Percentiles rank a stretch among this genome's conserved stretches.
These are phyloP conservation scores for Heimioporus punctisporus DNA, from an alignment of 1,284 basidiomycete genomes.

Conservation along the genomic window DNA sequence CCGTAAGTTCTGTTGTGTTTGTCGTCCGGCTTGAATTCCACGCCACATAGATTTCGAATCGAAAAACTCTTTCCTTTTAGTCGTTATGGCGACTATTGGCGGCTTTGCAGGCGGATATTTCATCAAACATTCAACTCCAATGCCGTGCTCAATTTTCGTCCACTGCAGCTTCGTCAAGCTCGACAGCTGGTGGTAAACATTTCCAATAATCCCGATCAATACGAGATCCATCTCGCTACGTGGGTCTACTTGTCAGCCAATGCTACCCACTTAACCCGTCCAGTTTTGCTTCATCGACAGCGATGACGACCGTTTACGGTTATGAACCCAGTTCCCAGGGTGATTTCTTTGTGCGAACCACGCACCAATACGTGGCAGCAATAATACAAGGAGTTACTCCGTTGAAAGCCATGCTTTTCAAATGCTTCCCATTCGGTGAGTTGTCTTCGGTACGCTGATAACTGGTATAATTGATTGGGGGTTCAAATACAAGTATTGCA, in stretches of 20 bases:
- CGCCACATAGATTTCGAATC: conserved; percentile 1
- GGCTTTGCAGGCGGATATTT: conserved; percentile 10
- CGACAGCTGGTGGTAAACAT: conserved; percentile 9
- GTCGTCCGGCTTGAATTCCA: too few relatives aligned
- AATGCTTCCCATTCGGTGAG: conserved; percentile 21
- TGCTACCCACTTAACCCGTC: neutral
- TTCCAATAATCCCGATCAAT: conserved; percentile 5
- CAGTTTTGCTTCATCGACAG: conserved; percentile 7
- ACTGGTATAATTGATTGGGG: neutral
- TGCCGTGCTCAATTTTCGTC: conserved; percentile 1
- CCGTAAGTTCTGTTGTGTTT: neutral
- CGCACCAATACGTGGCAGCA: neutral
- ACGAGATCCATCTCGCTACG: conserved; percentile 2
- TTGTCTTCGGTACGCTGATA: neutral
- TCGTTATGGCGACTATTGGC: conserved; percentile 10
- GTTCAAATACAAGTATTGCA: conserved; percentile 10
- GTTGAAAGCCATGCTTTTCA: conserved; percentile 7
- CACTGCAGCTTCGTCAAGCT: conserved; percentile 14
- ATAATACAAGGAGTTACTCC: neutral
- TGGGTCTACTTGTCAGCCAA: neutral
- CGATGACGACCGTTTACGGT: conserved; percentile 12
- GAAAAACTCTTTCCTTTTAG: conserved; percentile 3
- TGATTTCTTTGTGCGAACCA: conserved; percentile 6
- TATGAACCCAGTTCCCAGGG: conserved; percentile 11
- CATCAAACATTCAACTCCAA: conserved; percentile 10